Conservation (phyloP, 2,329 filamentous ascomycete genomes). For the Beauveria bassiana region DNA sequence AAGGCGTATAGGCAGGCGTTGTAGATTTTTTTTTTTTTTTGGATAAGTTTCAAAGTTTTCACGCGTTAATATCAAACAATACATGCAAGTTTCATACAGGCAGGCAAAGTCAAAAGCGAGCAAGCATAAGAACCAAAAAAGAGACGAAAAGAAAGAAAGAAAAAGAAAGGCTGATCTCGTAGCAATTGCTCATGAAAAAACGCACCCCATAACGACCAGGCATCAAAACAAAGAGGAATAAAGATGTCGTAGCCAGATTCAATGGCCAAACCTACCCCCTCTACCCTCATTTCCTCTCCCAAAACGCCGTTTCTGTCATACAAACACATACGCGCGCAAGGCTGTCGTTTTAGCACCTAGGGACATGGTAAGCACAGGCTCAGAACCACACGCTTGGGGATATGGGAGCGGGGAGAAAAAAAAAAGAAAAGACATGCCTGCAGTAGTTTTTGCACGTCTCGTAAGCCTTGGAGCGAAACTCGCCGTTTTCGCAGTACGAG, state of each 20-base stretch:
- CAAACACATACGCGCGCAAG: too few species aligned
- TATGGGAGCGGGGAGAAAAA: too few species aligned
- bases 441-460: constrained; percentile 13
- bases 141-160: background rate
- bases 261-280: background rate
- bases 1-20: background rate
- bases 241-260: background rate
- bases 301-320: background rate
- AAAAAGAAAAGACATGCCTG: constrained; percentile 6
- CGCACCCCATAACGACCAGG: constrained; percentile 13
- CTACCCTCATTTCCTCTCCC: background rate
- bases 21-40: background rate
- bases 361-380: constrained; percentile 12
- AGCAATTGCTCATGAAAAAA: background rate
- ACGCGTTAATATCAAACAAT: too few species aligned
- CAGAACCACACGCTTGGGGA: background rate
- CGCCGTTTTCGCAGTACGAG: constrained; percentile 13
- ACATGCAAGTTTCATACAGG: too few species aligned
- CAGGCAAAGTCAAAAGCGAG: background rate
- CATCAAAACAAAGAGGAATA: constrained; percentile 11
- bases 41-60: background rate
- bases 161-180: background rate
- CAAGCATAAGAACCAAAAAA: background rate
- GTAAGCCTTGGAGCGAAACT: constrained; percentile 14
- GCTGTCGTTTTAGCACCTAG: background rate